Percentiles rank a stretch among this genome's conserved stretches.
These are phyloP conservation scores for Myrmaecium sp. DNA, from an alignment of 2,329 filamentous ascomycete species.

Conservation along the genomic window DNA sequence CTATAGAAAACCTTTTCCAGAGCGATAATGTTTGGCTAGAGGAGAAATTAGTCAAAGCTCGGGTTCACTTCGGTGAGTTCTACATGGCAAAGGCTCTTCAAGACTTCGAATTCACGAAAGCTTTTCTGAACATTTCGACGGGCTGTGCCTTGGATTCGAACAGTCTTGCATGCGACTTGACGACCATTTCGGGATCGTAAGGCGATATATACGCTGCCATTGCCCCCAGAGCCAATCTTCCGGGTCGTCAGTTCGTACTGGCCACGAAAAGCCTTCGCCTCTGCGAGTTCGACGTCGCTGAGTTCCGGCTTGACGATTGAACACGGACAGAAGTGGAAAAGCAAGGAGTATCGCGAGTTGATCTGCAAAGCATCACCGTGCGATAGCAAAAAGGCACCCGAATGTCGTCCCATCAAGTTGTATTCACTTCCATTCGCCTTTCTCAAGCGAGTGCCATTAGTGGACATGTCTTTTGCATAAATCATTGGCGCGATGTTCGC, in stretches of 20 bases:
- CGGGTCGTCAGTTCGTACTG: constrained; percentile 33
- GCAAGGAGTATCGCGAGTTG: too few species aligned
- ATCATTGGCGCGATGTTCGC: constrained; percentile 26
- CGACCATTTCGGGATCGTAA: constrained; percentile 33
- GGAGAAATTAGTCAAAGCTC: constrained; percentile 1
- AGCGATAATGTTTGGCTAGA: constrained; percentile 40
- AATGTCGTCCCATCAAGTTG: too few species aligned
- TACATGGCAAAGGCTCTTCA: constrained; percentile 37
- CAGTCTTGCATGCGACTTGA: constrained; percentile 54
- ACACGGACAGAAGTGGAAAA: too few species aligned
- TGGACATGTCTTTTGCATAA: constrained; percentile 29
- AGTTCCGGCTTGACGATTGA: too few species aligned
- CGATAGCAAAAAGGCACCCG: too few species aligned
- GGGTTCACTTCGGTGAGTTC: constrained; percentile 1
- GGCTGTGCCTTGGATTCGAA: constrained; percentile 14
- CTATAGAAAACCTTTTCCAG: constrained; percentile 40
- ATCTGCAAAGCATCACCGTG: too few species aligned
- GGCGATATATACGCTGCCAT: constrained; percentile 38
- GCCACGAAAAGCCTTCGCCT: constrained; percentile 24
- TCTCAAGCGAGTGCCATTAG: constrained; percentile 23
- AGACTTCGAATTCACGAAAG: constrained; percentile 29
- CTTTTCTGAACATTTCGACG: constrained; percentile 8
- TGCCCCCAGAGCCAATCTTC: constrained; percentile 36
- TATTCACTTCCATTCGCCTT: constrained; percentile 10
- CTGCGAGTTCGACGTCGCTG: constrained; percentile 4